These are phyloP conservation scores for Suhomyces coccinellae DNA, from an alignment of 1,139 yeast genomes.

Conservation along the genomic window DNA sequence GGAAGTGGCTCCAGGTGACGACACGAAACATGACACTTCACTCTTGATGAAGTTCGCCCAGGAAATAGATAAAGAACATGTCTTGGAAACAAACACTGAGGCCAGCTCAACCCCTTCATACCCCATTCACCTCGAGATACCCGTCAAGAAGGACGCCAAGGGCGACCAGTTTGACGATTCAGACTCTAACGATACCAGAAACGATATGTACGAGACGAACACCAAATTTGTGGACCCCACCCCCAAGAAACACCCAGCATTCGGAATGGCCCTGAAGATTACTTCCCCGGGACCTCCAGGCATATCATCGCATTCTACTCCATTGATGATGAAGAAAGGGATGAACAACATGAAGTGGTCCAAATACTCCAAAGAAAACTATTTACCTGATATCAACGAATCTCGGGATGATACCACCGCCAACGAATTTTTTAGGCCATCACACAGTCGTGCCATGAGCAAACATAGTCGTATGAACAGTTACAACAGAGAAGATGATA, in stretches of 20 bases:
- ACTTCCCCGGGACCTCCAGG: slow-evolving; percentile 5
- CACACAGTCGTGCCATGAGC: slow-evolving; percentile 6
- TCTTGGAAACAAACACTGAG: slow-evolving; percentile 2
- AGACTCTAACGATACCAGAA: slow-evolving; percentile 4
- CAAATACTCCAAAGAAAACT: slow-evolving; percentile 10
- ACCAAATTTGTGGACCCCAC: slow-evolving; percentile 1
- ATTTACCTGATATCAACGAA: slow-evolving; percentile 14
- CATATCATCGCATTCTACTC: slow-evolving; percentile 36
- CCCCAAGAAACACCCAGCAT: neutral
- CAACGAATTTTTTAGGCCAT: slow-evolving; percentile 16
- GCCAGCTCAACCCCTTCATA: slow-evolving; percentile 3
- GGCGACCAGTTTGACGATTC: slow-evolving; percentile 3
- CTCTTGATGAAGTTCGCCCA: slow-evolving; percentile 23
- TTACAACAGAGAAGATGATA: slow-evolving; percentile 10
- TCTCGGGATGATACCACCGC: slow-evolving; percentile 18
- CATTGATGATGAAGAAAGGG: slow-evolving; percentile 19
- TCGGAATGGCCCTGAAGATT: slow-evolving; percentile 1
- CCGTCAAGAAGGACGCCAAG: neutral
- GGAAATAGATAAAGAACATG: slow-evolving; percentile 17
- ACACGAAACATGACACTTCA: slow-evolving; percentile 15
- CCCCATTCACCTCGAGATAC: neutral
- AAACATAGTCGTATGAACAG: slow-evolving; percentile 12
- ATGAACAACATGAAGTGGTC: slow-evolving; percentile 9
- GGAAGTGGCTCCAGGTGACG: slow-evolving; percentile 4
- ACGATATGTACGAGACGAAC: slow-evolving; percentile 1